Base-by-base conservation (phyloP, 108 stramenopile genomes). In the Asterionellopsis glacialis region DNA sequence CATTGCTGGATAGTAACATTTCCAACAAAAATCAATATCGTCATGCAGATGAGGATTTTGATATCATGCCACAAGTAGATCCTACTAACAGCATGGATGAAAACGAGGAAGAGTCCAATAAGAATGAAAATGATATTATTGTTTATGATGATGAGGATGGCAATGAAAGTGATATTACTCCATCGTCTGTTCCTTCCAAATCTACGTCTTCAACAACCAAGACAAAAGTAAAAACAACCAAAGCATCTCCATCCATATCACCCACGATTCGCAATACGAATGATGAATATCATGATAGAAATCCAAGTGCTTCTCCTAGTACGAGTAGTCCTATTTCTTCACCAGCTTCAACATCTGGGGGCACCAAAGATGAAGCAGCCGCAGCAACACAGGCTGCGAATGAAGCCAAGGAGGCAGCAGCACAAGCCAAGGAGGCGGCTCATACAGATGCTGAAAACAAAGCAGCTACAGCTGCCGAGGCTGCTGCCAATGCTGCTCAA, bases 401-500 rank as follows among this genome's bases (percentile, higher is more conserved):
- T 4, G 63, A 69, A 26, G 81, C 81, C 9, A 53, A 77, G 50
- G 43, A 75, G 24, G 76, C 76, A 9, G 76, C 73, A 2, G 61
- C 68, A 10, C 67, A 69, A 33, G 81, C 81, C 12, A 67, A 70
- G 48, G 55, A 60, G 26, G 65, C 63, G 11, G 72, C 66, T 10
- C 55, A 70, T 7, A 57, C 68, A 7, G 79, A 75, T 19, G 65
- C 59, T 3, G 65, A 65, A 22, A 58, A 41, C 22, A 64, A 72
- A 44, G 76, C 76, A 1, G 81, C 75, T 0, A 66, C 70, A 10
- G 75, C 74, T 9, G 72, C 79, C 16, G 69, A 62, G 40, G 63
- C 68, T 55, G 79, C 79, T 18, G 74, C 75, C 25, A 56, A 73
- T 21, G 79, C 79, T n/a, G 91, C 87, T 13, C 69, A 81, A 48